Evolutionary conservation across 345 rosid genomes (phyloP), one percentile per base, ranked within the genome.

Genomic region (Eucalyptus sp.): DNA sequence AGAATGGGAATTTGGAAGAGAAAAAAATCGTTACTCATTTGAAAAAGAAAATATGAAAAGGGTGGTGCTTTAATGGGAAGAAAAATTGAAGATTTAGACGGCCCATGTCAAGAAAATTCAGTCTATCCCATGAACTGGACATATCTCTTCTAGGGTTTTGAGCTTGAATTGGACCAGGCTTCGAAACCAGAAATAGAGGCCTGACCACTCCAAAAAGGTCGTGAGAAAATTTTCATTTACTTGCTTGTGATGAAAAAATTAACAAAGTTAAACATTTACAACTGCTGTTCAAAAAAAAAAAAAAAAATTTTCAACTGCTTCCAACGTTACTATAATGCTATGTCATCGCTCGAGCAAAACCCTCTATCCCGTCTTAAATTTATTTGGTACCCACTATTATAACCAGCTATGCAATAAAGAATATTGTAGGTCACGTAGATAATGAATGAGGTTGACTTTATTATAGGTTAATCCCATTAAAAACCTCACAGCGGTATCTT

Each of bases 401-500:
- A 64, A 64, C 76, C 10, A n/a, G 20, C 17, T 64, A 60, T 31
- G 10, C 43, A 31, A 66, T 4, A 31, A 31, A 68, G 15, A 68
- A 37, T 17, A 10, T 4, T 8, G 80, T 8, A 5, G 80, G 44
- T 16, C 80, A 33, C 2, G 0, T 52, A 31, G 43, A 33, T 16
- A 31, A 33, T 33, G 80, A 68, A 33, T 16, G 44, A 16, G 12
- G 33, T 68, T 16, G 31, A 27, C 31, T 62, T 62, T 62, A 15
- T 64, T 14, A 64, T 7, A n/a, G 37, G 20, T 64, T 64, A 64
- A 64, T 64, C 76, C 37, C 76, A 7, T 64, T 64, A 15, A 64
- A 64, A 64, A n/a, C 5, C 37, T 64, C 37, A n/a, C 3, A 7
- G 3, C 5, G 0, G 0, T 14, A 64, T n/a, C 3, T 64, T 13